Base-by-base conservation (phyloP, 2,329 filamentous ascomycete genomes). In the Penicillium concentricum region DNA sequence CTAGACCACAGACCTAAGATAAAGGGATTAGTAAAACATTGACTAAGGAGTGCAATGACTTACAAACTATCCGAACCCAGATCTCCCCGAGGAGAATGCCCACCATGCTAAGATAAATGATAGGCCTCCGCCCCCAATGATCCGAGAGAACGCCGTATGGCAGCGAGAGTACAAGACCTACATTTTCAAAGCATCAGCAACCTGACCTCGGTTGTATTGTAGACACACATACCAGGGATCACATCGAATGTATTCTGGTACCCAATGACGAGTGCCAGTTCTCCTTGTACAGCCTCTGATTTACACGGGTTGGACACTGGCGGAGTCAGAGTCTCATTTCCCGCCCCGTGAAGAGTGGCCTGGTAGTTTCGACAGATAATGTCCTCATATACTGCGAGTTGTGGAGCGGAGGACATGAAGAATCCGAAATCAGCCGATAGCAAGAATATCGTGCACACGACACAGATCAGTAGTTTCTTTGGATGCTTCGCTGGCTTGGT, bases 131-230 rank as follows among this genome's bases (percentile, higher is more conserved):
- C 10, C 70, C 70, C 57, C 62, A 67, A 28, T 61, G 67, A 56
- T 73, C 70, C 1, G 69, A 61, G 9, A 72, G 52, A 2, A 72
- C 56, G 0, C 70, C 70, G 38, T 65, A 72, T 1, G 70, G 68
- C 9, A 73, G 52, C 5, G 67, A 63, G 18, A 72, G 45, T 4
- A 70, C n/a, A 24, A 73, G 61, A 30, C 63, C 66, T 71, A 39
- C 5, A 35, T 20, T 51, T 8, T 0, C 12, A 16, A 51, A 44
- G 3, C 2, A 45, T 51, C 13, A 51, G 30, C 20, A 43, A 24
- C 16, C 16, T 2, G 9, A 18, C 3, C 0, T 26, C 20, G 18
- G 10, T 10, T 10, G 5, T 22, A 24, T 44, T 18, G 7, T 35
- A 12, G 5, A 30, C 5, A 35, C 12, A 32, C 61, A 52, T 59